phyloP scores from a whole-genome alignment of 1,284 basidiomycete genomes.

The Moesziomyces globuligerus region DNA sequence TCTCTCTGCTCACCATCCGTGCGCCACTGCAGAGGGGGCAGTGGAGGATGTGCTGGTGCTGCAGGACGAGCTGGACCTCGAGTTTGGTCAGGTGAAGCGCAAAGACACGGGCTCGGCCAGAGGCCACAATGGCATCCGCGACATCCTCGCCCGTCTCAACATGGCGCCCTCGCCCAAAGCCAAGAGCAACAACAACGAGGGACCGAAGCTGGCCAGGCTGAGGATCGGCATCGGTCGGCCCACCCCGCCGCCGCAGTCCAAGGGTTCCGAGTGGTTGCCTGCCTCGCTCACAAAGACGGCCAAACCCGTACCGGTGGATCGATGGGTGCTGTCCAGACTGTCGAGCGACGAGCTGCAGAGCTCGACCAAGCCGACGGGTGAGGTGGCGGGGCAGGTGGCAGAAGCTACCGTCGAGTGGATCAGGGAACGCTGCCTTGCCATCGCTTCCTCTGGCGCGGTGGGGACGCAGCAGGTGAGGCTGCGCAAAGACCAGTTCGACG shows the following conservation, averaged over 20 bases:
- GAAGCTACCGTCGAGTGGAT: conserved; percentile 13
- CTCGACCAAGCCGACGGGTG: neutral
- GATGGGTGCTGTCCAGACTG: conserved; percentile 29
- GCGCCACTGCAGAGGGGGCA: neutral
- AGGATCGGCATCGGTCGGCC: conserved; percentile 35
- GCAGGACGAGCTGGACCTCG: conserved; percentile 38
- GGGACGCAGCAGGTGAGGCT: neutral
- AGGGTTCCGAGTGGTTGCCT: conserved; percentile 4
- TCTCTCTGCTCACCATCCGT: conserved; percentile 6
- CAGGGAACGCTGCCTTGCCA: neutral
- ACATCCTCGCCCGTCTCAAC: conserved; percentile 17
- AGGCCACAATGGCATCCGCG: conserved; percentile 37
- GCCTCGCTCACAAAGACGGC: neutral
- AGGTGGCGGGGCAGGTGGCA: conserved; percentile 4
- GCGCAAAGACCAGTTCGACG: conserved; percentile 33
- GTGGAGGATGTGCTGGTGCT: conserved; percentile 20
- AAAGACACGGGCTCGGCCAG: conserved; percentile 19
- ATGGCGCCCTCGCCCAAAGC: neutral
- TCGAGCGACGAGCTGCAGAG: conserved; percentile 13
- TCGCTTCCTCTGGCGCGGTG: neutral
- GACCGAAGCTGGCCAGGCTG: conserved; percentile 5
- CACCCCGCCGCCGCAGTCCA: neutral
- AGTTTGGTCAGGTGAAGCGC: conserved; percentile 14
- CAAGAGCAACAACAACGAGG: neutral
- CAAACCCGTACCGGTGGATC: conserved; percentile 11